These are phyloP conservation scores for Trypethelium eluteriae DNA, from an alignment of 495 filamentous ascomycete genomes.

Conservation along the genomic window DNA sequence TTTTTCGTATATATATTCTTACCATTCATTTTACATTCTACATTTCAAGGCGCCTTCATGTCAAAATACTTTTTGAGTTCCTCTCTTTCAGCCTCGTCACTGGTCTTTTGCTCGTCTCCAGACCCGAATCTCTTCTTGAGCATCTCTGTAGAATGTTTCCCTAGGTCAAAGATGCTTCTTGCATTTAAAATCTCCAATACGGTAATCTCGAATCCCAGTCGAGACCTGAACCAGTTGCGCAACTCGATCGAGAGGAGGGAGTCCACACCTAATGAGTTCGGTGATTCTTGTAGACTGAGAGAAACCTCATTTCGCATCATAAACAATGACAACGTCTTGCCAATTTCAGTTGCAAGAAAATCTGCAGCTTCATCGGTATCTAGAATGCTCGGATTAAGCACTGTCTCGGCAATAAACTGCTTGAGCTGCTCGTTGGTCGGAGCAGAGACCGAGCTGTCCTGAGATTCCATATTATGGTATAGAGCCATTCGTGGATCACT, in stretches of 20 bases:
- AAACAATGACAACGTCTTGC: not conserved
- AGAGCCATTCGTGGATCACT: not conserved
- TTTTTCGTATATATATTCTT: too few species aligned
- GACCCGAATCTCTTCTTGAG: not conserved
- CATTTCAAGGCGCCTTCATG: too few species aligned
- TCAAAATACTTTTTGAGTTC: too few species aligned
- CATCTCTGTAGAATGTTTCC: not conserved
- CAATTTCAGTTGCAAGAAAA: conserved; percentile 1
- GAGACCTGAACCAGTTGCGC: conserved; percentile 1
- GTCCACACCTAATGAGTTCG: not conserved
- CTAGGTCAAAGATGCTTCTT: not conserved
- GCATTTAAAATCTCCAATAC: not conserved
- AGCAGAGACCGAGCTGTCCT: not conserved
- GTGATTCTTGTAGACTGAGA: not conserved
- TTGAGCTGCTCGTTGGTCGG: conserved; percentile 3
- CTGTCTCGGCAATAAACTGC: not conserved
- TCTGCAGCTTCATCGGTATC: not conserved
- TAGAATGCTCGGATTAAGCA: not conserved
- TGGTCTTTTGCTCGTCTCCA: too few species aligned
- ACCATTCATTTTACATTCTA: too few species aligned
- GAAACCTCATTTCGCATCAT: conserved; percentile 3
- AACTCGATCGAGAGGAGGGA: not conserved
- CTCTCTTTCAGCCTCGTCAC: too few species aligned
- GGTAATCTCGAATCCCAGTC: not conserved
- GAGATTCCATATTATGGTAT: not conserved